Conservation (phyloP, 1,284 basidiomycete genomes). For the Apiotrichum sp. region DNA sequence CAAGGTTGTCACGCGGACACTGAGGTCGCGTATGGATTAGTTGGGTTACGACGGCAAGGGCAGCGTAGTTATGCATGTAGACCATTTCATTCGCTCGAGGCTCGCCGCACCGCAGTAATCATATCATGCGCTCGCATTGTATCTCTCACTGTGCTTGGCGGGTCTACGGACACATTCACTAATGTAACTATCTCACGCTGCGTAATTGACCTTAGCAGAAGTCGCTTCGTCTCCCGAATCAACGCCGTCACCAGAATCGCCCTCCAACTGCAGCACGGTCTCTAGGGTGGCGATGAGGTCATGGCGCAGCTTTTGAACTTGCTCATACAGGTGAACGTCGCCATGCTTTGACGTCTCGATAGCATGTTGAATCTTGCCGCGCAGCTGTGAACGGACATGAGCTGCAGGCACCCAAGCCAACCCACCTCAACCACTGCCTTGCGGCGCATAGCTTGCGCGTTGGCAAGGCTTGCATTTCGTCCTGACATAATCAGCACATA, state of each 20-base stretch:
- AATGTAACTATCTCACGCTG: too few relatives aligned
- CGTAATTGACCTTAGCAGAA: not conserved
- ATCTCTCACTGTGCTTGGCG: too few relatives aligned
- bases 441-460: conserved; percentile 10
- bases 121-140: too few relatives aligned
- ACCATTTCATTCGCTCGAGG: not conserved
- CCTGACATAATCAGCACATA: conserved; percentile 1
- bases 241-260: not conserved
- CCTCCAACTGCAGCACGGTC: not conserved
- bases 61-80: conserved; percentile 18
- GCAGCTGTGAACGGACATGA: conserved; percentile 6
- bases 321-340: not conserved
- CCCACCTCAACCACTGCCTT: conserved; percentile 18
- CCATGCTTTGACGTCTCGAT: conserved; percentile 3
- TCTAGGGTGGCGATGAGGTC: conserved; percentile 4
- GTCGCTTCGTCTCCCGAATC: not conserved
- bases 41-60: not conserved
- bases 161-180: too few relatives aligned
- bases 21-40: conserved; percentile 88
- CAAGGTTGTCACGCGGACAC: conserved; percentile 71
- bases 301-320: conserved; percentile 5
- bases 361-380: conserved; percentile 10
- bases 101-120: too few relatives aligned
- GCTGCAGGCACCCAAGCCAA: not conserved
- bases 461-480: conserved; percentile 11